Evolutionary conservation across 139 green algal genomes (phyloP), one percentile per base, ranked within the genome.

Genomic region (Ettlia oleoabundans): DNA sequence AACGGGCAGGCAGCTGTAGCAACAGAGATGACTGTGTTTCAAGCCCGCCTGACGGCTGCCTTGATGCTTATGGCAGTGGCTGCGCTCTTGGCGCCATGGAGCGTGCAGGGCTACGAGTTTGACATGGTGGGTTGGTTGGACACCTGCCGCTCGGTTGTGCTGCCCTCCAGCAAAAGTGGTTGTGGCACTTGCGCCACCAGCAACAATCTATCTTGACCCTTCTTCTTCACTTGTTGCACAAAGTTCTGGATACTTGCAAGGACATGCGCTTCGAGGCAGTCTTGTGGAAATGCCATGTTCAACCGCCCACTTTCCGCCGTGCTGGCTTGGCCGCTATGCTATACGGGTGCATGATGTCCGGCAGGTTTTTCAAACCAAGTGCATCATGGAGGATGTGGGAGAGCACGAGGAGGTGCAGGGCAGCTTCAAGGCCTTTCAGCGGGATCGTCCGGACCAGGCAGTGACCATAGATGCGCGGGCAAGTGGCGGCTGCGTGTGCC

Each of bases 331-430:
- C n/a, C n/a, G n/a, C n/a, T n/a, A n/a, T n/a, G n/a, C n/a, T n/a
- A n/a, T n/a, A n/a, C n/a, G n/a, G n/a, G n/a, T n/a, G n/a, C n/a
- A n/a, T n/a, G n/a, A n/a, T n/a, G n/a, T 32, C 0, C 28, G 30
- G 43, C 66, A 76, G 55, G 67, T 80, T 41, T 80, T 85, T 30
- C 80, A 85, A 47, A 90, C 86, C 33, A 90, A 90, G 77, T 89
- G 86, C 72, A 38, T 90, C 7, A 81, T 85, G 53, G 85, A 90
- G 77, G 86, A 90, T 4, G 69, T 84, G n/a, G 72, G 68, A 26
- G 69, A 76, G 40, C 28, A 66, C 32, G 53, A 52, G 73, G 62
- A 82, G 38, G 51, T 86, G 19, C 52, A 30, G 22, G 67, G 76
- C 38, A 75, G 40, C 70, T 89, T 58, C 32, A 35, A 47, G 15